Conservation (phyloP, 78 protist genomes). For the Bodo saltans region DNA sequence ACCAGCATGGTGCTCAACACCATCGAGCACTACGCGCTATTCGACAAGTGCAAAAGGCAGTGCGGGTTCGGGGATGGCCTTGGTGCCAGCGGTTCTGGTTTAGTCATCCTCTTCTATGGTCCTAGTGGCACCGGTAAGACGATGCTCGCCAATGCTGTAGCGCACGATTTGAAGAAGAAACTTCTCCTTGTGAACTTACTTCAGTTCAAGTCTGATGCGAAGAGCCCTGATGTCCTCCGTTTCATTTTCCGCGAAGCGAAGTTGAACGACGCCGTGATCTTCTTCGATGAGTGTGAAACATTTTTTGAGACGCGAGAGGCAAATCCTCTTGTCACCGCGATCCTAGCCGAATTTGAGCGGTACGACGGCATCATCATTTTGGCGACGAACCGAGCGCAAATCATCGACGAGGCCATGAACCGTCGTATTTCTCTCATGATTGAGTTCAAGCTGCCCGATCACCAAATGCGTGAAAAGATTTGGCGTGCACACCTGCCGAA, state of each 20-base stretch:
- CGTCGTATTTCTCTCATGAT: constrained; percentile 58
- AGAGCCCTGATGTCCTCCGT: constrained; percentile 16
- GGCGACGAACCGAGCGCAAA: constrained; percentile 68
- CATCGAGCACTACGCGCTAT: constrained; percentile 14
- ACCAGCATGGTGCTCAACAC: constrained; percentile 34
- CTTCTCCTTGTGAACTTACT: constrained; percentile 42
- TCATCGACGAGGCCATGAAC: constrained; percentile 69
- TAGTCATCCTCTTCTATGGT: constrained; percentile 59
- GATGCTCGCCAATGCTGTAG: constrained; percentile 67
- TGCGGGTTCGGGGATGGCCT: constrained; percentile 39
- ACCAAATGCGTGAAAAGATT: constrained; percentile 34
- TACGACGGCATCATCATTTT: constrained; percentile 53
- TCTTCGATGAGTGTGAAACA: constrained; percentile 68
- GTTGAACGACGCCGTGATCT: constrained; percentile 59
- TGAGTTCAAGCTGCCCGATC: constrained; percentile 57
- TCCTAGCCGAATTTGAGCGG: constrained; percentile 50
- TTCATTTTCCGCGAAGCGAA: constrained; percentile 67
- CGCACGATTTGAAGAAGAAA: constrained; percentile 51
- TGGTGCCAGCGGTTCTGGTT: constrained; percentile 31
- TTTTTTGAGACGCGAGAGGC: constrained; percentile 51
- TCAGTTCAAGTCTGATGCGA: constrained; percentile 16
- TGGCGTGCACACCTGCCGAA: constrained; percentile 47
- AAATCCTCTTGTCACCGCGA: constrained; percentile 31
- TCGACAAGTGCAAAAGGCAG: constrained; percentile 1
- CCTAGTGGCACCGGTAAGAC: constrained; percentile 67